Base-by-base conservation (phyloP, 768 basidiomycete species). In the Podaxis mareebaensis region DNA sequence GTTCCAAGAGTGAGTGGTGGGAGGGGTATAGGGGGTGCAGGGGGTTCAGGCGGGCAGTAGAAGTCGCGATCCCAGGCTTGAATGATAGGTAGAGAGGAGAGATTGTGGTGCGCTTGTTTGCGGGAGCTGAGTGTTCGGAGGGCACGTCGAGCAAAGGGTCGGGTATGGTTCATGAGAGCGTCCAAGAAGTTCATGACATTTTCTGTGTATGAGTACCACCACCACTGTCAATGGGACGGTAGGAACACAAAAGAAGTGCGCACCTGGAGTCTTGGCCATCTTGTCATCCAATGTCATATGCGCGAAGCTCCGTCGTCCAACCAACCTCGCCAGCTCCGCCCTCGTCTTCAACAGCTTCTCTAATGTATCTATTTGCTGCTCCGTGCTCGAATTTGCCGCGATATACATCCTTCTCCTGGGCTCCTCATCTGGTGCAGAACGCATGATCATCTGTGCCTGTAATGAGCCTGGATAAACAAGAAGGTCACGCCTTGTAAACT, bases 61-160 rank as follows among this genome's bases (percentile, higher is more conserved):
- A 89, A 96, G 67, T 98, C 96, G 67, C 95, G 84, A 76, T 99
- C 97, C 97, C 97, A 99, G n/a, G 95, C 89, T 66, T 96, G 85
- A 56, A 99, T 85, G 24, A 78, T 77, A 48, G 91, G 91, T 52
- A 84, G 77, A 22, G 81, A 75, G 0, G 81, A 77, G 1, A 86
- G 80, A 22, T 79, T 75, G 30, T 94, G 84, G 68, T 91, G 89
- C 8, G 79, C 80, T 72, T 92, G 89, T 78, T 99, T 99, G 67
- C 83, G 86, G 67, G 75, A 77, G 73, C 82, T 86, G 61, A 86
- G 81, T 51, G 87, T 81, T 42, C 82, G 81, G 40, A 99, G 77
- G 49, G 96, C 96, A 30, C 79, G 79, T 57, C 84, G 79, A 11
- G 96, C 95, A 66, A 87, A 84, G 1, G 93, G 90, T 52, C 83